These are phyloP conservation scores for Picea glauca DNA, from an alignment of 75 land plant species.

Conservation along the genomic window DNA sequence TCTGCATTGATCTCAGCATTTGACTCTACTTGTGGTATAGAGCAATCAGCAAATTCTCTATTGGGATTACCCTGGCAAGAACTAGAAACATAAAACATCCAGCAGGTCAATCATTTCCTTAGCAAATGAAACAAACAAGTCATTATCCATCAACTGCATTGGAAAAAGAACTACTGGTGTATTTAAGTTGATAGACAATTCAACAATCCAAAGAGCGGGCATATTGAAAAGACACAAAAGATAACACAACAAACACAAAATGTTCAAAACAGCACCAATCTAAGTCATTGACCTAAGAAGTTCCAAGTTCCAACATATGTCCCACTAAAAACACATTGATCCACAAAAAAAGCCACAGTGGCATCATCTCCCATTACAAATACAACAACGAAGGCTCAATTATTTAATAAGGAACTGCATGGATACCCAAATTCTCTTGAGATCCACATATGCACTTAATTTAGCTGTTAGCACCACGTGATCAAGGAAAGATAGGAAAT, in stretches of 20 bases:
- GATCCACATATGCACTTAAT: no score
- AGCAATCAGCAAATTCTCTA: constrained; percentile 73
- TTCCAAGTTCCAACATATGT: no score
- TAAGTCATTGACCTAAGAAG: no score
- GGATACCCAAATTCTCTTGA: no score
- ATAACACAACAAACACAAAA: not conserved
- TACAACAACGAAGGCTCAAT: no score
- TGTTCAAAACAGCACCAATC: no score
- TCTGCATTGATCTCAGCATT: constrained; percentile 87
- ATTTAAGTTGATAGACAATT: not conserved
- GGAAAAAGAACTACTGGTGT: not conserved
- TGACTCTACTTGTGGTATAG: constrained; percentile 86
- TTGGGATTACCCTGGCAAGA: constrained; percentile 84
- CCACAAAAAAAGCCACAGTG: no score
- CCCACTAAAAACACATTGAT: no score
- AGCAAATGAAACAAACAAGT: not conserved
- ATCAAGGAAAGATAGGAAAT: no score
- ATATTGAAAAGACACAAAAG: not conserved
- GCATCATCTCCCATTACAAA: no score
- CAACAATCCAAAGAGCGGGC: not conserved
- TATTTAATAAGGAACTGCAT: no score
- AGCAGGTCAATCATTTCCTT: not conserved
- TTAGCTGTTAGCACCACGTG: no score
- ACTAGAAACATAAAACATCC: constrained; percentile 31
- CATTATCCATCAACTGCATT: not conserved